Evolutionary conservation across 202 grass and related monocot species (phyloP), one percentile per base, ranked within the genome.

Genomic region (Brachypodium distachyon): DNA sequence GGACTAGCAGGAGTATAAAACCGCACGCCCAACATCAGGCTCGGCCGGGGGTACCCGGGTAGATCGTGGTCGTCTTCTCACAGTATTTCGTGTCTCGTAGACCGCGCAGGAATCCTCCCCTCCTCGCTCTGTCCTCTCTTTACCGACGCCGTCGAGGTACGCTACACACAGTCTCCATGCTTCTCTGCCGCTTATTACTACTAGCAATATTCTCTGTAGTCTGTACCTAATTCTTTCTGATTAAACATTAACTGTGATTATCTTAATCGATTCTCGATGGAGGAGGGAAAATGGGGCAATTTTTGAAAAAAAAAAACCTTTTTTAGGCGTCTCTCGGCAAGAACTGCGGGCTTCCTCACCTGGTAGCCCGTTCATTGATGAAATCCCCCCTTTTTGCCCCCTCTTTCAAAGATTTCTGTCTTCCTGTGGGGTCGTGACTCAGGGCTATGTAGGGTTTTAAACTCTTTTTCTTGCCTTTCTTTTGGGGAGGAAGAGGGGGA

Each of bases 91-190:
- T 70, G 17, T 28, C 36, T 32, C 52, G 68, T 39, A 68, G 25
- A 47, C 61, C 76, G 61, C 50, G 76, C 34, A 56, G 54, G 51
- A 55, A n/a, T 39, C 58, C 29, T 16, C 57, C 16, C 23, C 61
- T 19, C n/a, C 25, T 7, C 17, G 17, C 17, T 6, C 36, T n/a
- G 64, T 48, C 41, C 36, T 43, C 28, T 44, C 42, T 55, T 65
- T 42, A 74, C 70, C 26, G 25, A 73, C 57, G 43, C 69, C 57
- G 46, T 81, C 32, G 66, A 64, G 79, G 79, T 64, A 64, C 47
- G 34, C 33, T 11, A 25, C 39, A 22, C 77, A 48, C 28, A 34
- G 6, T 1, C 37, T 22, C 58, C 46, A 18, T 31, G 33, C 65
- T 32, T 32, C 58, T 23, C 29, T 34, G 8, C 26, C 21, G 28